Base-by-base conservation (phyloP, 2,329 filamentous ascomycete species). In the Ophiocordyceps robertsii region DNA sequence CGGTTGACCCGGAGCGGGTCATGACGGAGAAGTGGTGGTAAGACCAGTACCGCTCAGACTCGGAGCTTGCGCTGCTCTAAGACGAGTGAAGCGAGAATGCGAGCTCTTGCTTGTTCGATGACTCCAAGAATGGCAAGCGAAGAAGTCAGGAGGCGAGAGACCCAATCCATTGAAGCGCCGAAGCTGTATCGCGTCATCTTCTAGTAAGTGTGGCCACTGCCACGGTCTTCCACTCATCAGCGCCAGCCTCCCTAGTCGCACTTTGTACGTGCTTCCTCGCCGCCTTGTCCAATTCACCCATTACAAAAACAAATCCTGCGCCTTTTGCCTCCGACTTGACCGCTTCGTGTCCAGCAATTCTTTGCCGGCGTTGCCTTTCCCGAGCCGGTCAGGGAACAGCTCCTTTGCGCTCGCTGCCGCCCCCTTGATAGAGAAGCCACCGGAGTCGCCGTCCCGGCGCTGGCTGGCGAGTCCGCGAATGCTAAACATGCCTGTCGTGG, bases 261-360 rank as follows among this genome's bases (percentile, higher is more conserved):
- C 30, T 9, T 13, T 24, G 24, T 16, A 16, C n/a, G 17, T 29
- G 9, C n/a, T 36, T 10, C 33, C n/a, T 19, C 19, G 19, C 9
- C 13, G 17, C 19, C 29, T 24, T n/a, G 11, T 16, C 29, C 14
- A 3, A 14, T 21, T 21, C 31, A 8, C 17, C 19, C n/a, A 11
- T 38, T 30, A 87, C 47, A 71, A 68, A 56, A 87, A 89, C 48
- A 84, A 66, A 61, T 89, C 84, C 52, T 85, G 80, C 0, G 84
- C 84, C 54, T 69, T 78, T 51, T 81, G 75, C 49, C 84, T 73
- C 47, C 60, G 57, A 82, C 84, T 49, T 49, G 57, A 41, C 39
- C 54, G 50, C 21, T 49, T 24, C 77, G 54, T 47, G 66, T 77
- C 45, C 52, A 87, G 84, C 14, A 86, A 59, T 55, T 88, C 83